Evolutionary conservation across 345 rosid species (phyloP), one percentile per base, ranked within the genome.

Genomic region (Citrus trifoliata): DNA sequence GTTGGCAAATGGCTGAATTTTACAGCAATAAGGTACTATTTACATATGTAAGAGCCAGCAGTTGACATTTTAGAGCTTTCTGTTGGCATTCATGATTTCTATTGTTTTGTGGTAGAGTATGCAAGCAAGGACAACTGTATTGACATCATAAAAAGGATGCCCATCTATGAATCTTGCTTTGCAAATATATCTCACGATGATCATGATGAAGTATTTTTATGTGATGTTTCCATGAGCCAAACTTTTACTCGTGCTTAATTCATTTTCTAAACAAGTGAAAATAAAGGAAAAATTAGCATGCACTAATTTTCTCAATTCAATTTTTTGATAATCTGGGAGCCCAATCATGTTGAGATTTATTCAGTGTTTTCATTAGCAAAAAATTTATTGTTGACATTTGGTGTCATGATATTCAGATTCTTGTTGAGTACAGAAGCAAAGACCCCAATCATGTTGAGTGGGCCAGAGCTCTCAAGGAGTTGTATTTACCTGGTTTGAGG

Each of bases 1-100:
- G 98, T 83, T 97, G 98, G 99, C 98, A 97, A 83, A 90, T 86
- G 91, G 97, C 98, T 78, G 99, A 97, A 80, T 97, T 97, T 88
- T 97, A 97, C 89, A 92, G 80, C 79, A 97, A 97, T 79, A 97
- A 97, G 99, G 99, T 97, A 83, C 78, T 67, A 48, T 12, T 22
- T 61, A 10, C 46, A 48, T 62, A 77, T 74, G 22, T 66, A 42
- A 62, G 25, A 73, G 22, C 25, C 51, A n/a, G 67, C 33, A 19
- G 58, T 32, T 67, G 64, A 66, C 30, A 38, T 35, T 40, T 24
- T 12, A 10, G 73, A 77, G 32, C 48, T 79, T 40, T 16, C 73
- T 42, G 63, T 37, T 55, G 21, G 40, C 42, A 7, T 73, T 28
- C 65, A 28, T 78, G 32, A 30, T 78, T 10, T 72, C 22, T n/a